phyloP scores from a whole-genome alignment of 306 rosid species.

The Lathyrus oleraceus region DNA sequence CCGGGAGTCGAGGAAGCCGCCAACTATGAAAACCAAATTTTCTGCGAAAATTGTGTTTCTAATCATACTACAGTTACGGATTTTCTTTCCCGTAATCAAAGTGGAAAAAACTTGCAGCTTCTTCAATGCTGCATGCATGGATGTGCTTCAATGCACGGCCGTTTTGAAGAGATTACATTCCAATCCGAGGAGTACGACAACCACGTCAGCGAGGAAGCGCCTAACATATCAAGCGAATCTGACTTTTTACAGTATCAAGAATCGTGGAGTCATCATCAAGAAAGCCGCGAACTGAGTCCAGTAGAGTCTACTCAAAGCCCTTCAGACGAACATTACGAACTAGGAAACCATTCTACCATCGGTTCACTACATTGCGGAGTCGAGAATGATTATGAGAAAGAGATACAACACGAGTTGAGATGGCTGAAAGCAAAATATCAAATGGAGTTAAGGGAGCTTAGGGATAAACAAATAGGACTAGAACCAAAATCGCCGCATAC shows the following conservation, averaged over 20 bases:
- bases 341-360: constrained; percentile 40
- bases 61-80: constrained; percentile 49
- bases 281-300: constrained; percentile 66
- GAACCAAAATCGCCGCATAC: constrained; percentile 40
- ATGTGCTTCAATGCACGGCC: constrained; percentile 76
- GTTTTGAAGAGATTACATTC: constrained; percentile 83
- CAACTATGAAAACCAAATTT: constrained; percentile 45
- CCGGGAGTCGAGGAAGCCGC: constrained; percentile 67
- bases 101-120: constrained; percentile 46
- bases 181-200: constrained; percentile 58
- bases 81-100: constrained; percentile 43
- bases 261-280: constrained; percentile 62
- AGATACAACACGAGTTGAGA: constrained; percentile 61
- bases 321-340: constrained; percentile 65
- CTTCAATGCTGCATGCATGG: constrained; percentile 57
- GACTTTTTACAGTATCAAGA: constrained; percentile 49
- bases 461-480: constrained; percentile 50
- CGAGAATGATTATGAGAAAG: constrained; percentile 46
- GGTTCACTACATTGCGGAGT: constrained; percentile 40
- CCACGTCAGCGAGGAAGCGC: constrained; percentile 39
- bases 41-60: constrained; percentile 64
- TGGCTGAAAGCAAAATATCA: constrained; percentile 78
- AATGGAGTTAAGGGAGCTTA: constrained; percentile 55
- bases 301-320: constrained; percentile 64
- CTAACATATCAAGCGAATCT: constrained; percentile 39